Evolutionary conservation across 1,284 basidiomycete genomes (phyloP).

Genomic region (Trametes versicolor): DNA sequence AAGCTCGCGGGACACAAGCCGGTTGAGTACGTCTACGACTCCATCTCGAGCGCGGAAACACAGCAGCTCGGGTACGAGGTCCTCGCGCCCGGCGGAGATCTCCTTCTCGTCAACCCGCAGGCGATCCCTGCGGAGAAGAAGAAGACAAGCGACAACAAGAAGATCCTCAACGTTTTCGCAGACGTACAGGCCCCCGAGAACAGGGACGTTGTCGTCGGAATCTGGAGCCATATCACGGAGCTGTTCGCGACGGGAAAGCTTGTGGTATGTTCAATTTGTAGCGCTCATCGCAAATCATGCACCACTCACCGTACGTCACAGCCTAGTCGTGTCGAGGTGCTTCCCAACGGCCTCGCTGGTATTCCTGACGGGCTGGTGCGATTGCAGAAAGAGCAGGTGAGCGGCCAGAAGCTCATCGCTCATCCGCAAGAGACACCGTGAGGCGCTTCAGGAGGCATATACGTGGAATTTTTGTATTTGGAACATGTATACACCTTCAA

Average conservation of each 20-base stretch:
- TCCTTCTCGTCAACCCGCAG: slow-evolving; percentile 30
- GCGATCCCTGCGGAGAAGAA: slow-evolving; percentile 23
- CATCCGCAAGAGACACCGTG: slow-evolving; percentile 54
- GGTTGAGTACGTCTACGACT: slow-evolving; percentile 40
- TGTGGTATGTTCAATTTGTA: slow-evolving; percentile 20
- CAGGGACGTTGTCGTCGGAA: slow-evolving; percentile 16
- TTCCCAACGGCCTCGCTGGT: slow-evolving; percentile 56
- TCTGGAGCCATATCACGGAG: slow-evolving; percentile 27
- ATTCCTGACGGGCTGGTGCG: slow-evolving; percentile 54
- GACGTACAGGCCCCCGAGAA: slow-evolving; percentile 21
- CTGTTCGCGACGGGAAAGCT: slow-evolving; percentile 29
- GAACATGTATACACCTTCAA: no score
- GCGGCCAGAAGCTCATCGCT: slow-evolving; percentile 59
- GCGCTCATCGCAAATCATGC: background rate
- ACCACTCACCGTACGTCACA: background rate
- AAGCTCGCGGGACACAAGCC: slow-evolving; percentile 28
- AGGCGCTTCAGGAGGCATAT: background rate
- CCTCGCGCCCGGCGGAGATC: slow-evolving; percentile 38
- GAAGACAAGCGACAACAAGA: slow-evolving; percentile 22
- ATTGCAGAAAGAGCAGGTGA: slow-evolving; percentile 53
- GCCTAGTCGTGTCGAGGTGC: slow-evolving; percentile 48
- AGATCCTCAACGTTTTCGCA: slow-evolving; percentile 21
- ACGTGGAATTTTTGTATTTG: background rate
- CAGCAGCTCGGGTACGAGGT: slow-evolving; percentile 38
- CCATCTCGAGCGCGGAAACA: slow-evolving; percentile 34